phyloP scores from a whole-genome alignment of 2,329 filamentous ascomycete species.

The Diatrype stigma region DNA sequence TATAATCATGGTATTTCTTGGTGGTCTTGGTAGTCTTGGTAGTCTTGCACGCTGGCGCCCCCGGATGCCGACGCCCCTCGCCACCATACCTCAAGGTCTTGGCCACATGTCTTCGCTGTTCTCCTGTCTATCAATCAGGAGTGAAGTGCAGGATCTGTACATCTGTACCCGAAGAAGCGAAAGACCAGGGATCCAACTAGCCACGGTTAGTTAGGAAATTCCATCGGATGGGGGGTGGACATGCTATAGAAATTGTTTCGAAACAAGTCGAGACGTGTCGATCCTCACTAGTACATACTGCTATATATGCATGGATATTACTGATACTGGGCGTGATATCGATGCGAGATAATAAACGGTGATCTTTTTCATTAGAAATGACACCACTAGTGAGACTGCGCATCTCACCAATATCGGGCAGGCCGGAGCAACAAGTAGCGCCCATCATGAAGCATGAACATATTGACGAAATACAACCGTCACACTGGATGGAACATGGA shows the following conservation, averaged over 20 bases:
- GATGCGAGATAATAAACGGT: not conserved
- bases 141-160: not conserved
- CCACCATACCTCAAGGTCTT: not conserved
- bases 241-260: not conserved
- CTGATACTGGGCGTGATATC: not conserved
- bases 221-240: not conserved
- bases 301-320: not conserved
- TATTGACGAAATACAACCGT: no score
- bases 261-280: not conserved
- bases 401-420: no score
- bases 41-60: not conserved
- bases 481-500: no score
- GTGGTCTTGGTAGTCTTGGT: no score
- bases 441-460: no score
- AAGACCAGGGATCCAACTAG: not conserved
- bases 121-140: not conserved
- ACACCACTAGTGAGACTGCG: no score
- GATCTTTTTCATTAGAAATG: not conserved
- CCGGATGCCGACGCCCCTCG: not conserved
- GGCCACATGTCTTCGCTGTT: not conserved
- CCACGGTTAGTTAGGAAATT: not conserved
- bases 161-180: not conserved
- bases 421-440: no score
- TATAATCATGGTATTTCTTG: no score
- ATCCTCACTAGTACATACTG: not conserved